Evolutionary conservation across 768 basidiomycete species (phyloP).

Genomic region (Tylopilus sp.): DNA sequence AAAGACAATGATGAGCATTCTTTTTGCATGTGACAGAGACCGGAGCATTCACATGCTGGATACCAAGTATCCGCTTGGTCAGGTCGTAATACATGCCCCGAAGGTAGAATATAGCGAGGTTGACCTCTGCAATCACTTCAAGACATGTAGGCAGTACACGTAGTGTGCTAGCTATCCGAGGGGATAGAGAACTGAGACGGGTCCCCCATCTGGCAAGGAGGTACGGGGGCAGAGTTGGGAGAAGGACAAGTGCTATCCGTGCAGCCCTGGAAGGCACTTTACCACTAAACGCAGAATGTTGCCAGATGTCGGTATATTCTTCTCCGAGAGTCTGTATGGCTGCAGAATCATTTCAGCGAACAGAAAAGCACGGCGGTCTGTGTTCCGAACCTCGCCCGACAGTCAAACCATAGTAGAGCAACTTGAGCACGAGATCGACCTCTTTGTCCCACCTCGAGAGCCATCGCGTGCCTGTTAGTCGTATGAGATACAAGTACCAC

Average conservation of each 20-base stretch:
- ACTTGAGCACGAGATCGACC: conserved; percentile 62
- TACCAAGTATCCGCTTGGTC: conserved; percentile 59
- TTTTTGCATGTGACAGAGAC: background rate
- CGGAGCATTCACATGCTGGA: conserved; percentile 55
- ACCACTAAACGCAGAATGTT: conserved; percentile 45
- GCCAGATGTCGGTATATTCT: conserved; percentile 87
- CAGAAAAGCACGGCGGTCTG: background rate
- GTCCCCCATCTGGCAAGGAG: conserved; percentile 49
- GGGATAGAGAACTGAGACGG: conserved; percentile 32
- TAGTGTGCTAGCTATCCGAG: conserved; percentile 30
- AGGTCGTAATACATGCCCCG: conserved; percentile 77
- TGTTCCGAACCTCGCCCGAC: conserved; percentile 60
- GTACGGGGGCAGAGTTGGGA: conserved; percentile 66
- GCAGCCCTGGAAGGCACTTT: conserved; percentile 41
- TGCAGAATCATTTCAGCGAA: conserved; percentile 28
- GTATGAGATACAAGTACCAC: conserved; percentile 10
- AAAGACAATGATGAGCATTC: conserved; percentile 7
- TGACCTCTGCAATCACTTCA: conserved; percentile 63
- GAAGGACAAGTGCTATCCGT: conserved; percentile 56
- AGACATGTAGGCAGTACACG: conserved; percentile 45
- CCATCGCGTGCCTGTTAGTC: conserved; percentile 69
- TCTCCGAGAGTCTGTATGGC: conserved; percentile 85
- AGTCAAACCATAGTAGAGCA: conserved; percentile 72
- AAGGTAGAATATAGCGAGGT: conserved; percentile 79
- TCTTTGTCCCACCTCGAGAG: conserved; percentile 80